Evolutionary conservation across 2,329 filamentous ascomycete species (phyloP), one percentile per base, ranked within the genome.

Genomic region (Onygenales sp.): DNA sequence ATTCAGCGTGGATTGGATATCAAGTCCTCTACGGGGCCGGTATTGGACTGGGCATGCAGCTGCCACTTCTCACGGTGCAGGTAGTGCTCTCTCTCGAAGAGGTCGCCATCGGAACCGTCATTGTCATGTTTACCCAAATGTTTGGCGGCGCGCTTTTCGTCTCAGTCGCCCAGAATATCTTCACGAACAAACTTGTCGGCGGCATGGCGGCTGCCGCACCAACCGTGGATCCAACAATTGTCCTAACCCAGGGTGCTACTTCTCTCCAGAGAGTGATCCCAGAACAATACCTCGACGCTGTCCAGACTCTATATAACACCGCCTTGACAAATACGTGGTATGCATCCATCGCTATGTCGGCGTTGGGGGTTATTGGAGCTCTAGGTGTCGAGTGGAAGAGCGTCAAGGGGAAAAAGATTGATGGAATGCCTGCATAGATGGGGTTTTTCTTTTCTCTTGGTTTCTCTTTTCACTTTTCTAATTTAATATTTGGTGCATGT

Each of bases 361-460:
- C 63, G n/a, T 49, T 72, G 39, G 63, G 62, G 2, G 55, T 69
- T 5, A 42, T 72, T 36, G 67, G 64, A 0, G 64, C 67, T 1
- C 55, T 70, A 31, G 66, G 64, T 35, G 58, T 74, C 10, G 64
- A 72, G 55, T 74, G 71, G 71, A 63, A 69, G 51, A 71, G 66
- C 3, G 67, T 74, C 31, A 72, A 70, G 58, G 66, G 65, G 4
- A 67, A 61, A 52, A 65, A 63, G 33, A 50, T 67, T 43, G 62
- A 66, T n/a, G 52, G 60, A 51, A 38, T 51, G 7, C 45, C 60
- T 7, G 60, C 50, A 32, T 32, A n/a, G 17, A 7, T 38, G 35
- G 35, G 17, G 14, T 38, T 48, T 48, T 31, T 36, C 27, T 27
- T 5, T 21, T 7, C 11, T 3, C 21, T 50, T 50, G 17, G 14